Evolutionary conservation across 2,329 filamentous ascomycete species (phyloP).

Genomic region (Colletotrichum spaethianum): DNA sequence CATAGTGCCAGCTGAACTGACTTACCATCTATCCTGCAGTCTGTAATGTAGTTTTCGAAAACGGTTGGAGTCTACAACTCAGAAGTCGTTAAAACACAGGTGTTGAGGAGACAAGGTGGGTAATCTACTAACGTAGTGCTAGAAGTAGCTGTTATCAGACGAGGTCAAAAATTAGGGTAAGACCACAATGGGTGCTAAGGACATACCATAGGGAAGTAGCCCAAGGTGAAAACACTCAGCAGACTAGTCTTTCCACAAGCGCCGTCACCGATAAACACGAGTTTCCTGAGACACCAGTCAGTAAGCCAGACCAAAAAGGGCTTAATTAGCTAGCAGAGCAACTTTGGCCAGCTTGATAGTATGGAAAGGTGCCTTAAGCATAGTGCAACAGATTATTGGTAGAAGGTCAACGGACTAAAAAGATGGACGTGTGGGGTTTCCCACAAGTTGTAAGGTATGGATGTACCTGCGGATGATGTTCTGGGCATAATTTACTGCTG

Average conservation of each 20-base stretch:
- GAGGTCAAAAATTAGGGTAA: constrained; percentile 45
- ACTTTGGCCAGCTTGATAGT: background rate
- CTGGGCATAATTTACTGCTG: constrained; percentile 58
- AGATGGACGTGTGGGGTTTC: constrained; percentile 20
- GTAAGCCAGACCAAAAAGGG: background rate
- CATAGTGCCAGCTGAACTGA: constrained; percentile 97
- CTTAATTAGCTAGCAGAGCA: background rate
- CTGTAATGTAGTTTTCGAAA: constrained; percentile 99
- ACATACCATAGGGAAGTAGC: constrained; percentile 97
- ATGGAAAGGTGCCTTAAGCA: background rate
- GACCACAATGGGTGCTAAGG: constrained; percentile 21
- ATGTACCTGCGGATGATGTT: constrained; percentile 78
- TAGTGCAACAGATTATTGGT: background rate
- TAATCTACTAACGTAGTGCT: no score
- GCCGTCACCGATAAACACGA: constrained; percentile 97
- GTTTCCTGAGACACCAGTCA: constrained; percentile 73
- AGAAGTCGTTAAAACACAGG: constrained; percentile 31
- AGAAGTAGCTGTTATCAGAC: constrained; percentile 34
- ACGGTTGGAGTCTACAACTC: constrained; percentile 86
- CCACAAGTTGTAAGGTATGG: constrained; percentile 33
- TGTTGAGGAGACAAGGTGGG: constrained; percentile 52
- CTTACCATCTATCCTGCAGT: constrained; percentile 97
- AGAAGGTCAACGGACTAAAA: background rate
- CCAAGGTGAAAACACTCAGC: constrained; percentile 96
- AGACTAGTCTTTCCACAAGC: constrained; percentile 98